Evolutionary conservation across 306 rosid species (phyloP).

Genomic region (Herpetospermum pedunculosum): DNA sequence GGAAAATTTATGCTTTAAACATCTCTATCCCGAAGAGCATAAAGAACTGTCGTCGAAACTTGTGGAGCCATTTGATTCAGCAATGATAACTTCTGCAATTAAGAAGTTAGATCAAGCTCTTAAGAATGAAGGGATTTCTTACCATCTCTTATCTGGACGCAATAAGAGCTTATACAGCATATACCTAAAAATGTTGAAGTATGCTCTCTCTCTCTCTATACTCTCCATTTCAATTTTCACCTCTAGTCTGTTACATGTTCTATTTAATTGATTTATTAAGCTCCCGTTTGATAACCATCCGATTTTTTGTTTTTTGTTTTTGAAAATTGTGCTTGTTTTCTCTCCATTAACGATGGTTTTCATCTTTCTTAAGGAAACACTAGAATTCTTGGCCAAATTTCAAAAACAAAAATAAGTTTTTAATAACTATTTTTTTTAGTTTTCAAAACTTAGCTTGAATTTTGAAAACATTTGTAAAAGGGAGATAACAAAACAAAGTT

Average conservation of each 20-base stretch:
- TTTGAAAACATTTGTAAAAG: too few species aligned
- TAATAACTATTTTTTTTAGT: too few species aligned
- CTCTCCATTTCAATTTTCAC: background rate
- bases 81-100: constrained; percentile 57
- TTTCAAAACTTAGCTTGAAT: too few species aligned
- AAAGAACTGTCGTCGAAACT: constrained; percentile 67
- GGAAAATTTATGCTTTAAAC: constrained; percentile 77
- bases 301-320: too few species aligned
- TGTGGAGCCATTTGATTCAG: constrained; percentile 59
- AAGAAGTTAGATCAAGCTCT: constrained; percentile 50
- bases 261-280: constrained; percentile 14
- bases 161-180: constrained; percentile 91
- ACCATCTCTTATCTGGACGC: constrained; percentile 71
- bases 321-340: too few species aligned
- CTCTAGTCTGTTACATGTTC: background rate
- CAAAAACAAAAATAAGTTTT: too few species aligned
- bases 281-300: too few species aligned
- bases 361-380: too few species aligned
- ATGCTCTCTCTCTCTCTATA: constrained; percentile 16
- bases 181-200: constrained; percentile 78
- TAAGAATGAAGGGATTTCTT: constrained; percentile 59
- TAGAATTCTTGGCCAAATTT: too few species aligned
- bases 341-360: too few species aligned
- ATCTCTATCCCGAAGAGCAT: constrained; percentile 63
- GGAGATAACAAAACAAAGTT: too few species aligned